Base-by-base conservation (phyloP, 495 filamentous ascomycete genomes). In the Immersiella caudata region DNA sequence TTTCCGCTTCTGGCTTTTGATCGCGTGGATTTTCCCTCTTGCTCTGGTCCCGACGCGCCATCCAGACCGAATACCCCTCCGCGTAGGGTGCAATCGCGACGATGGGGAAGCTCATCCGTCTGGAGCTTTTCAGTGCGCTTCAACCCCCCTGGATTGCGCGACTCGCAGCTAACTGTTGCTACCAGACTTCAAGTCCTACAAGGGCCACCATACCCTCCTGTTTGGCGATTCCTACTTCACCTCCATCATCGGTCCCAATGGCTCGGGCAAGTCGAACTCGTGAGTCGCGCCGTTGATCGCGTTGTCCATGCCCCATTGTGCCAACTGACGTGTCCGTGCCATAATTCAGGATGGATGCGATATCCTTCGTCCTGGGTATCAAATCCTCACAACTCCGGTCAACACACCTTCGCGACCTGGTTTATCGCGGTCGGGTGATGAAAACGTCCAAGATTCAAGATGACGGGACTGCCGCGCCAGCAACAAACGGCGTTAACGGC, bases 181-280 rank as follows among this genome's bases (percentile, higher is more conserved):
- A 52, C 21, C 46, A 96, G 93, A 99, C 83, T 99, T 98, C 90
- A 98, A 99, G 81, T 97, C 94, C 75, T 99, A 99, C 85, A 97
- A 96, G 79, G 94, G 91, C 54, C 89, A 97, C 70, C 95, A 99
- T 79, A 86, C 85, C 46, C 87, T 99, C 25, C 85, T 96, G n/a
- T 94, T 99, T 70, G 96, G 95, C 75, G 94, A 99, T 82, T 94
- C 93, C 5, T 98, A 97, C 76, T 99, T 99, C 78, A 99, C 95
- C 52, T 99, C 95, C 27, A 97, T 99, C 74, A 97, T 99, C 74
- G 95, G 95, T 20, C 95, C 95, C 72, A 99, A 99, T 91, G 95
- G 95, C 80, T 98, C 96, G 57, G 95, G 95, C 33, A 99, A 99
- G 80, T 98, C 96, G n/a, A 99, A 99, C 76, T 97, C 94, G 93